Base-by-base conservation (phyloP, 2,329 filamentous ascomycete species). In the Fusarium cicatricum region DNA sequence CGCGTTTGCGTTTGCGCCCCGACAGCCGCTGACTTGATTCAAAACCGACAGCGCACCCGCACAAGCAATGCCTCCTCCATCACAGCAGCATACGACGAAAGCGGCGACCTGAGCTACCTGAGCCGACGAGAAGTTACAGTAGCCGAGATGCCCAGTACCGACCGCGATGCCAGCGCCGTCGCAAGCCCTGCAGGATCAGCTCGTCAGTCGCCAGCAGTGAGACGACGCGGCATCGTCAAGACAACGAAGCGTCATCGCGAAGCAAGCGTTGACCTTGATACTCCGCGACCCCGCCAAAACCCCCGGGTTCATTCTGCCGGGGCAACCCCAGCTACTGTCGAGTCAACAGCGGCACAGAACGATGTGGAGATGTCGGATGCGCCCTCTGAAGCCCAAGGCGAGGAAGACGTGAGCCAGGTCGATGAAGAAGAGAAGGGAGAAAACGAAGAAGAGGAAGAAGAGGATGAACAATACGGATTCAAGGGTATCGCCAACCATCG, bases 401-500 rank as follows among this genome's bases (percentile, higher is more conserved):
- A 52, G 11, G 40, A 34, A 29, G 29, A 33, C 3, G 53, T 47
- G 14, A 26, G 23, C n/a, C 42, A 52, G 11, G 51, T 51, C 0
- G 52, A 38, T 2, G 19, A 60, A 6, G 37, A 16, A 12, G 33
- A n/a, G n/a, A n/a, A n/a, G n/a, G n/a, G n/a, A n/a, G n/a, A n/a
- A n/a, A n/a, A n/a, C 0, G 52, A 38, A 2, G 19, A 60, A 6
- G 37, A 16, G 11, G 33, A 47, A 21, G 14, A 39, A 11, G 28
- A 23, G 9, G 19, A 41, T 26, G 11, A 26, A 51, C 39, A 51
- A 42, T 67, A 44, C 48, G n/a, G 33, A 10, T 64, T 73, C 34
- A 64, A 53, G 14, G 50, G 54, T 12, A 68, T 74, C 40, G 14
- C 47, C 11, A 55, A 63, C 8, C 55, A 75, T 31, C 72, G 73